Evolutionary conservation across 108 stramenopile genomes (phyloP).

Genomic region (Skeletonema grethae): DNA sequence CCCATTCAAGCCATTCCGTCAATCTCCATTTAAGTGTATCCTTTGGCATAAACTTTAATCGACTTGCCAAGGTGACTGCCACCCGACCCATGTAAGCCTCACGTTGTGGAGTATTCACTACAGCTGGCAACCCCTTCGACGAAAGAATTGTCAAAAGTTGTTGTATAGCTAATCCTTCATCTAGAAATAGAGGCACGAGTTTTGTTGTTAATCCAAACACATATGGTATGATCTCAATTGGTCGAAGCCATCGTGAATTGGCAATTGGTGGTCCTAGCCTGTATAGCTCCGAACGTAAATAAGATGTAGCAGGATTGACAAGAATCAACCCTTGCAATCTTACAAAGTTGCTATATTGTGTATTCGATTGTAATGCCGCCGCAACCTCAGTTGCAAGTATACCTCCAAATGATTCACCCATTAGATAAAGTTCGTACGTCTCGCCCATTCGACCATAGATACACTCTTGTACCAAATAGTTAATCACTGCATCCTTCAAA

Average conservation of each 20-base stretch:
- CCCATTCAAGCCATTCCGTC: conserved; percentile 69
- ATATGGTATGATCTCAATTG: conserved; percentile 48
- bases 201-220: conserved; percentile 48
- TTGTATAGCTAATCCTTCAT: conserved; percentile 58
- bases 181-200: conserved; percentile 78
- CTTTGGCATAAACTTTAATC: conserved; percentile 76
- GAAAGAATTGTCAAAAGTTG: conserved; percentile 72
- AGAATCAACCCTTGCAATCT: conserved; percentile 67
- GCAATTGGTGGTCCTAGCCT: conserved; percentile 68
- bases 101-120: conserved; percentile 67
- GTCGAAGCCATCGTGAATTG: conserved; percentile 35
- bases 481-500: conserved; percentile 54
- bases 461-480: conserved; percentile 46
- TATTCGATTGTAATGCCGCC: conserved; percentile 26
- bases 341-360: conserved; percentile 16
- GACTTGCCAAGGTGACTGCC: conserved; percentile 65
- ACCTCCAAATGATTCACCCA: conserved; percentile 90
- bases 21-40: conserved; percentile 79
- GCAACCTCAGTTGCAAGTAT: conserved; percentile 78
- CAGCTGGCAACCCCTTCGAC: conserved; percentile 73
- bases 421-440: conserved; percentile 56
- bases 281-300: conserved; percentile 71
- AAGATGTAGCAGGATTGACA: conserved; percentile 88
- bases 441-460: conserved; percentile 4
- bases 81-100: conserved; percentile 91